Evolutionary conservation across 805 yeast genomes (phyloP), one percentile per base, ranked within the genome.

Genomic region (Brettanomyces naardenensis): DNA sequence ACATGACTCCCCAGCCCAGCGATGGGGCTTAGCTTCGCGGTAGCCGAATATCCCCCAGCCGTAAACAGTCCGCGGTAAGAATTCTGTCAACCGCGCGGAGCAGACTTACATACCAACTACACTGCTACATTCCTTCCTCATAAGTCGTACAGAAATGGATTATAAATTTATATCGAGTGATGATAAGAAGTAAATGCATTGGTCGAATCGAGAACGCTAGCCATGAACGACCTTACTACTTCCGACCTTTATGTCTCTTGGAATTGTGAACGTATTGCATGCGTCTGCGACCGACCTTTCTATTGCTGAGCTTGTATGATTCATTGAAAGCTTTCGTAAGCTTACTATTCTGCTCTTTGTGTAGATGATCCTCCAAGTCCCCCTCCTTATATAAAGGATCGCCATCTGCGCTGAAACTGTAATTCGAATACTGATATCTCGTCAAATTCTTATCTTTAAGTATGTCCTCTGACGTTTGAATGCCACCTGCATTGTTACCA

Each of bases 341-440:
- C 26, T 23, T 23, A 23, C 11, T 11, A 9, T 23, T 7, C 11
- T 7, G 11, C 7, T 7, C 26, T 23, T 23, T 23, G 26, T 11
- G 7, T 23, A 23, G 10, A 11, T 23, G 26, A 23, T 23, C 26
- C 7, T n/a, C 14, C 9, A 28, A 15, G 9, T 7, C 9, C 5
- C 22, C 19, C 22, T 45, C 48, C 33, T 40, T 43, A 28, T 46
- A 48, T 23, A 44, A 42, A 19, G 44, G 52, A n/a, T 40, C 41
- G 20, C 42, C 52, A 13, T 44, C 45, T 23, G 40, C 41, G 36
- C 44, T 43, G 40, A 52, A 53, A 36, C 54, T 47, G 40, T 53
- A 46, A 26, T 47, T 54, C 4, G 55, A 51, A 25, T 39, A 49
- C 28, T 49, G 43, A 31, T 28, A 53, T 31, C 55, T 44, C 1